Conservation (phyloP, 306 rosid species). For the Crotalaria pallida region DNA sequence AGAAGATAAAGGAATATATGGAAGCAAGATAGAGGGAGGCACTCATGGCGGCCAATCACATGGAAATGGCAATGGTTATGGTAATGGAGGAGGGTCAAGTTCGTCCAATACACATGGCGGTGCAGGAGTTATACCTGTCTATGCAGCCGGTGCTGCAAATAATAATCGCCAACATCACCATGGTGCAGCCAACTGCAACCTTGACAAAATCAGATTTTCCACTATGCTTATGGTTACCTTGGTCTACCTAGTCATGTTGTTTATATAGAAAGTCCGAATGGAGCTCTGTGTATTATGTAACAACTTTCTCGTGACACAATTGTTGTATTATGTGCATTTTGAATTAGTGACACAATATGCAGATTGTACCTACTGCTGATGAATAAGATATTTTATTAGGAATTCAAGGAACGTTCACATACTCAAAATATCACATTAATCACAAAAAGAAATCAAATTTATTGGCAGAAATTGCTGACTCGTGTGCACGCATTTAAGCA, state of each 20-base stretch:
- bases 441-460: neutral
- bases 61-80: slow-evolving; percentile 18
- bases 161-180: slow-evolving; percentile 39
- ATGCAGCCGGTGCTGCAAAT: slow-evolving; percentile 57
- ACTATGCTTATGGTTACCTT: slow-evolving; percentile 30
- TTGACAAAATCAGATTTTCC: slow-evolving; percentile 16
- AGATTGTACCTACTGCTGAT: neutral
- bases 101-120: slow-evolving; percentile 37
- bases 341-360: neutral
- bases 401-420: neutral
- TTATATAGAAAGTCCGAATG: slow-evolving; percentile 1
- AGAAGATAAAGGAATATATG: slow-evolving; percentile 19
- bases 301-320: neutral
- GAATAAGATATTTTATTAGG: neutral
- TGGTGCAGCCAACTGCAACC: slow-evolving; percentile 41
- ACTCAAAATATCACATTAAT: neutral
- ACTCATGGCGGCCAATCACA: slow-evolving; percentile 25
- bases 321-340: neutral
- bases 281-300: neutral
- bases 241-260: slow-evolving; percentile 29
- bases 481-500: neutral
- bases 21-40: slow-evolving; percentile 35
- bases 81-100: slow-evolving; percentile 18
- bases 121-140: slow-evolving; percentile 45
- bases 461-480: neutral